phyloP scores from a whole-genome alignment of 495 filamentous ascomycete genomes.

The Tuber borchii region DNA sequence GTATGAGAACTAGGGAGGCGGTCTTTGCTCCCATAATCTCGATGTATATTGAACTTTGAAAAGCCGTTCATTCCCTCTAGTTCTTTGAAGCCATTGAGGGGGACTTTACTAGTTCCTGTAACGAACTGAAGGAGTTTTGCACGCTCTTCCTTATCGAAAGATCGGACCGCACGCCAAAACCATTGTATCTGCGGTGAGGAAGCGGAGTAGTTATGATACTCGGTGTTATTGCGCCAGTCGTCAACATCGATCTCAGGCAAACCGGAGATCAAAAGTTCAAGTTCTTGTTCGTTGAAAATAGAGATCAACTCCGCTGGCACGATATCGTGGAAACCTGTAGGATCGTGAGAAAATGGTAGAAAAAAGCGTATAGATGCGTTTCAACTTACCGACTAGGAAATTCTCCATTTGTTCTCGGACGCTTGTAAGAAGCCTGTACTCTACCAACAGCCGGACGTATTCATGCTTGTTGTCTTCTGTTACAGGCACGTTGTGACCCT shows the following conservation, averaged over 20 bases:
- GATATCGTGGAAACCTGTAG: slow-evolving; percentile 88
- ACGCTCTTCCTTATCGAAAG: slow-evolving; percentile 97
- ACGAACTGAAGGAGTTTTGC: slow-evolving; percentile 98
- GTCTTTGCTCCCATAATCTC: slow-evolving; percentile 96
- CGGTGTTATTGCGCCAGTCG: slow-evolving; percentile 98
- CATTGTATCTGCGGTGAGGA: slow-evolving; percentile 96
- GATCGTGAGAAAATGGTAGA: slow-evolving; percentile 28
- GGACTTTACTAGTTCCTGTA: slow-evolving; percentile 96
- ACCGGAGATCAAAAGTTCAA: slow-evolving; percentile 94
- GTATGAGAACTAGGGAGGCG: slow-evolving; percentile 93
- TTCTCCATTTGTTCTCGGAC: slow-evolving; percentile 90
- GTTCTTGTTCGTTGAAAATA: slow-evolving; percentile 98
- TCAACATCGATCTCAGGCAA: slow-evolving; percentile 95
- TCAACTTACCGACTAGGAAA: slow-evolving; percentile 74
- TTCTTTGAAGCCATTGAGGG: slow-evolving; percentile 97
- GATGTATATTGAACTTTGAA: slow-evolving; percentile 96
- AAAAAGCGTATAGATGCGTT: slow-evolving; percentile 6
- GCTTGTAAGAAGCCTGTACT: slow-evolving; percentile 82
- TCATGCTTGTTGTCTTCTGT: slow-evolving; percentile 99
- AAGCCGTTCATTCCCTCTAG: slow-evolving; percentile 99
- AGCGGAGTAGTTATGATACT: slow-evolving; percentile 95
- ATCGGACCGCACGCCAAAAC: slow-evolving; percentile 98
- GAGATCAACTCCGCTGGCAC: slow-evolving; percentile 88
- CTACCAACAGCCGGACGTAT: slow-evolving; percentile 88
- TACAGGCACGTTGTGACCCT: slow-evolving; percentile 85